Evolutionary conservation across 1,284 basidiomycete genomes (phyloP).

Genomic region (Acaromyces ingoldii): DNA sequence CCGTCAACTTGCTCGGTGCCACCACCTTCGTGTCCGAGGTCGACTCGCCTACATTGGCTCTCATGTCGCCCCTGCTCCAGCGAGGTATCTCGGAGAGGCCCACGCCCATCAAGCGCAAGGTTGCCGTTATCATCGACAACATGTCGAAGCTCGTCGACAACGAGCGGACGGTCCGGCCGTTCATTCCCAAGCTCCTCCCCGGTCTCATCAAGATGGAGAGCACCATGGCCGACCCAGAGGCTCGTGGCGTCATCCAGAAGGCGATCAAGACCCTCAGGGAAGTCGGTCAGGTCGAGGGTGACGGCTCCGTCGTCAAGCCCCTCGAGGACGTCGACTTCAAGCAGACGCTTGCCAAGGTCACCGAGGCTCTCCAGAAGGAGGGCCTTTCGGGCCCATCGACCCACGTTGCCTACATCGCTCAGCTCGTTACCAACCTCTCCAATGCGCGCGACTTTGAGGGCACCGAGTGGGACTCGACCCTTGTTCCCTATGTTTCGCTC

Average conservation of each 20-base stretch:
- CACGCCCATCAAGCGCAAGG: slow-evolving; percentile 52
- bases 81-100: slow-evolving; percentile 69
- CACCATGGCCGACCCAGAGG: slow-evolving; percentile 50
- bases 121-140: slow-evolving; percentile 52
- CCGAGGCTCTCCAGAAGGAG: slow-evolving; percentile 36
- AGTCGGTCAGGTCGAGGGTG: slow-evolving; percentile 47
- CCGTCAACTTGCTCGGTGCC: slow-evolving; percentile 90
- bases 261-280: slow-evolving; percentile 49
- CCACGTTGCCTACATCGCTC: slow-evolving; percentile 41
- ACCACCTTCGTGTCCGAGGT: slow-evolving; percentile 99
- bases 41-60: slow-evolving; percentile 94
- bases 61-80: slow-evolving; percentile 95
- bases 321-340: slow-evolving; percentile 44
- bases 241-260: slow-evolving; percentile 47
- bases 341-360: slow-evolving; percentile 33
- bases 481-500: slow-evolving; percentile 47
- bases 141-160: slow-evolving; percentile 53
- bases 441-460: slow-evolving; percentile 51
- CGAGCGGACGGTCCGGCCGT: slow-evolving; percentile 51
- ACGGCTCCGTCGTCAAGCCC: slow-evolving; percentile 49
- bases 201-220: slow-evolving; percentile 52
- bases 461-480: slow-evolving; percentile 48
- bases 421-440: slow-evolving; percentile 48
- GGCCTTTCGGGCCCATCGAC: slow-evolving; percentile 30
- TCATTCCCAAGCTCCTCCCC: slow-evolving; percentile 51